phyloP scores from a whole-genome alignment of 805 yeast species.

The Yamadazyma sp. region DNA sequence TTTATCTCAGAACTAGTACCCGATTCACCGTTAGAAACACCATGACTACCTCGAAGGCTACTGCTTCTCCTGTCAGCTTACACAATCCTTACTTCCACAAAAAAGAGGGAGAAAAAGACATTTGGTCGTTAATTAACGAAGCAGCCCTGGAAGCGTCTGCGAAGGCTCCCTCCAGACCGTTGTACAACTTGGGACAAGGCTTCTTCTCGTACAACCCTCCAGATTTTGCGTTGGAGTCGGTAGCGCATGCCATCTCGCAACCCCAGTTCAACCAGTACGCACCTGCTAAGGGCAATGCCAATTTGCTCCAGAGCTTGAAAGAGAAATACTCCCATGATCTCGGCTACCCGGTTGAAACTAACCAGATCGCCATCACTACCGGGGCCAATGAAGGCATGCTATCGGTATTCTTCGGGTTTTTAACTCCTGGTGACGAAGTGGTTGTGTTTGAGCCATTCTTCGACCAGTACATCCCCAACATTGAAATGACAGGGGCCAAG shows the following conservation, averaged over 20 bases:
- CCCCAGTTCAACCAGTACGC: conserved; percentile 90
- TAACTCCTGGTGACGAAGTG: conserved; percentile 89
- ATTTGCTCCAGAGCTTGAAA: conserved; percentile 67
- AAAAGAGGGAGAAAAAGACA: conserved; percentile 74
- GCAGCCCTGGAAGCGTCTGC: conserved; percentile 83
- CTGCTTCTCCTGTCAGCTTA: conserved; percentile 17
- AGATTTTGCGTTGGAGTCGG: conserved; percentile 83
- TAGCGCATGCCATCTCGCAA: conserved; percentile 66
- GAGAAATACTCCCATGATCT: conserved; percentile 69
- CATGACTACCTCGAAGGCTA: conserved; percentile 6
- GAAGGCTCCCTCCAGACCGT: conserved; percentile 63
- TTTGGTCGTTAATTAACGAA: conserved; percentile 94
- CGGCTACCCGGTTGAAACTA: conserved; percentile 53
- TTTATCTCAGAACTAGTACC: too few species aligned
- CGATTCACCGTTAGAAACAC: too few species aligned
- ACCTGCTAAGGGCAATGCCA: conserved; percentile 83
- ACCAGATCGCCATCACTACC: conserved; percentile 79
- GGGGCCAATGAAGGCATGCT: conserved; percentile 98
- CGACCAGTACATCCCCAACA: conserved; percentile 93
- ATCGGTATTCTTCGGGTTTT: conserved; percentile 77
- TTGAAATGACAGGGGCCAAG: conserved; percentile 91
- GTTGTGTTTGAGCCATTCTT: conserved; percentile 96
- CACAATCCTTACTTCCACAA: conserved; percentile 63
- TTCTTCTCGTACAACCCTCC: conserved; percentile 97
- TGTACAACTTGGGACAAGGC: conserved; percentile 93